Evolutionary conservation across 257 asterid species (phyloP).

Genomic region (Ocimum tenuiflorum): DNA sequence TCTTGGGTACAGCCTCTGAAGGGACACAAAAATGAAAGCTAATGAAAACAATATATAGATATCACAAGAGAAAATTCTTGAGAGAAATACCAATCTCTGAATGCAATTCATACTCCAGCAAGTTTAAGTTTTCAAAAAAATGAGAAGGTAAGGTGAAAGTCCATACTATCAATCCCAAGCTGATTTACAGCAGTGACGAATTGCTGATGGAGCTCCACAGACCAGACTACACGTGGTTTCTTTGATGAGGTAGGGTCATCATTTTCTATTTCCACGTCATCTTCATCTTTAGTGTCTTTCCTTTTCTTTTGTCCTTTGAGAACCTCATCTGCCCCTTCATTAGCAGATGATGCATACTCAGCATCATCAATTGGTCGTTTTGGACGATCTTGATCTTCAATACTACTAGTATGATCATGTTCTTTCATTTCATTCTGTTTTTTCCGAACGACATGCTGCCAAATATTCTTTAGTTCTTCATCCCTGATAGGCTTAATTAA

Average conservation of each 20-base stretch:
- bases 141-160: conserved; percentile 10
- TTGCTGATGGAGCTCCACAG: conserved; percentile 92
- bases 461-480: conserved; percentile 75
- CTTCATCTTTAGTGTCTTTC: conserved; percentile 64
- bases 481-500: conserved; percentile 76
- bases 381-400: conserved; percentile 46
- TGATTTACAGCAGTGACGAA: conserved; percentile 80
- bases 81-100: background rate
- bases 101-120: conserved; percentile 5
- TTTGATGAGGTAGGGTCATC: conserved; percentile 59
- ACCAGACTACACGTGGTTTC: conserved; percentile 93
- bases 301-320: conserved; percentile 43
- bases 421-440: conserved; percentile 55
- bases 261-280: conserved; percentile 47
- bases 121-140: background rate
- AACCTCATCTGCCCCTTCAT: conserved; percentile 46
- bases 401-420: conserved; percentile 42
- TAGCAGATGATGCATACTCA: conserved; percentile 57
- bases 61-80: background rate
- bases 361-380: conserved; percentile 43
- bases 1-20: conserved; percentile 88
- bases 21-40: conserved; percentile 2
- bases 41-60: conserved; percentile 12
- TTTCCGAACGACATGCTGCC: conserved; percentile 93
- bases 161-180: conserved; percentile 83